phyloP scores from a whole-genome alignment of 805 yeast species.

The Pichia rugopelliculosa region DNA sequence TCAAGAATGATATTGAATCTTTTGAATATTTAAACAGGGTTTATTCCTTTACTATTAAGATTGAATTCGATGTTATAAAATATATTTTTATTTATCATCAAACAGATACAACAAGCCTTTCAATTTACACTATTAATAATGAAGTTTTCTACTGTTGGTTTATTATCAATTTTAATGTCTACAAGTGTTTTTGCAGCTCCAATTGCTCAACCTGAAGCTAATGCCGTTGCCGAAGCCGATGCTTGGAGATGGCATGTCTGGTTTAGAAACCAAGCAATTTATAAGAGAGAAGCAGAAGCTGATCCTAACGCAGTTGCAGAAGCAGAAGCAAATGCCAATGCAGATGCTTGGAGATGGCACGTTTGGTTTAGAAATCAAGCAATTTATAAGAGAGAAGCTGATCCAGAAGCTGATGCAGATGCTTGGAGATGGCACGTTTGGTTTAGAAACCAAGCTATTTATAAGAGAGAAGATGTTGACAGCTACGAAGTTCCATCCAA shows the following conservation, averaged over 20 bases:
- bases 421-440: slow-evolving; percentile 6
- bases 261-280: slow-evolving; percentile 8
- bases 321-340: slow-evolving; percentile 8
- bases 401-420: slow-evolving; percentile 22
- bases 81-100: neutral
- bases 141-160: slow-evolving; percentile 2
- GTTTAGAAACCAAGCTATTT: slow-evolving; percentile 7
- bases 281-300: slow-evolving; percentile 12
- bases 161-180: slow-evolving; percentile 4
- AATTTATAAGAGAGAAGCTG: slow-evolving; percentile 19
- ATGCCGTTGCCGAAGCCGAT: slow-evolving; percentile 9
- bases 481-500: slow-evolving; percentile 13
- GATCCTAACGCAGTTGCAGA: slow-evolving; percentile 4
- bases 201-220: slow-evolving; percentile 5
- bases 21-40: neutral
- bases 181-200: slow-evolving; percentile 4
- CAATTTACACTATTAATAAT: neutral
- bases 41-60: neutral
- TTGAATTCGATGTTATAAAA: neutral
- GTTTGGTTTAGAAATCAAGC: slow-evolving; percentile 3
- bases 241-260: slow-evolving; percentile 7
- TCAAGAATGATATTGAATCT: too few species aligned
- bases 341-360: slow-evolving; percentile 8
- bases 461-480: slow-evolving; percentile 22
- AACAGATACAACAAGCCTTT: neutral